A percentile compares a stretch with the other conserved stretches of the same genome.
phyloP scores from a whole-genome alignment of 2,329 filamentous ascomycete species.

The Leptoxyphium fumago region DNA sequence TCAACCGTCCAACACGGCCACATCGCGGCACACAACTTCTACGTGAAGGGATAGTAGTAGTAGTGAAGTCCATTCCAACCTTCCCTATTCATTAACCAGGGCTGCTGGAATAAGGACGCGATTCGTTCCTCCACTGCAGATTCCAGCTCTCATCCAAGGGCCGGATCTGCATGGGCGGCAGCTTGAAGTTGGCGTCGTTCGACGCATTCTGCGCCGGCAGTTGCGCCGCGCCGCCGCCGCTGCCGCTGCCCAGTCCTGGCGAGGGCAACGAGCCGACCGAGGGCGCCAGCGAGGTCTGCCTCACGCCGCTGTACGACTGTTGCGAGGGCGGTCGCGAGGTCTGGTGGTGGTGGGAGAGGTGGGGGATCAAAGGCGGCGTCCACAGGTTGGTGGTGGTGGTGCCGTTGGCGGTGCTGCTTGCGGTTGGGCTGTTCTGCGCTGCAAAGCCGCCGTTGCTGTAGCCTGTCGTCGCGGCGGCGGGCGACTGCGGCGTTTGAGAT shows the following conservation, averaged over 20 bases:
- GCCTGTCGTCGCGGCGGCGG: not conserved
- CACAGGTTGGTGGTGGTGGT: not conserved
- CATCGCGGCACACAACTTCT: too few relatives aligned
- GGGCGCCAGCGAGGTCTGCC: not conserved
- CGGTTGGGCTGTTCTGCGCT: too few relatives aligned
- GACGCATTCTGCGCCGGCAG: not conserved
- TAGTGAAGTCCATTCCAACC: too few relatives aligned
- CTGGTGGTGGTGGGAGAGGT: not conserved
- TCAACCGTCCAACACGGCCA: too few relatives aligned
- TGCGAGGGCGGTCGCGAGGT: not conserved
- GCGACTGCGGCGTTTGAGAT: not conserved
- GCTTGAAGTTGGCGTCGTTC: conserved; percentile 1
- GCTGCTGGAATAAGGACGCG: not conserved
- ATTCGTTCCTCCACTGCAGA: not conserved
- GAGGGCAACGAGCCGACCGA: conserved; percentile 2
- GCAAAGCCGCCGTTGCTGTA: too few relatives aligned
- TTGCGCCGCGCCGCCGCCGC: not conserved
- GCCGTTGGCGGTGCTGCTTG: not conserved
- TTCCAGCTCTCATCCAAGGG: not conserved
- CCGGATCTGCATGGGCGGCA: conserved; percentile 6
- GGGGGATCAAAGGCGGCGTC: not conserved
- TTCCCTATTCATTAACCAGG: not conserved
- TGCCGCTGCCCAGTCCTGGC: conserved; percentile 1
- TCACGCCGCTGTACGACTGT: not conserved
- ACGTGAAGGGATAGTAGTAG: too few relatives aligned